These are phyloP conservation scores for Lotmaria passim DNA, from an alignment of 208 protist species.

Conservation along the genomic window DNA sequence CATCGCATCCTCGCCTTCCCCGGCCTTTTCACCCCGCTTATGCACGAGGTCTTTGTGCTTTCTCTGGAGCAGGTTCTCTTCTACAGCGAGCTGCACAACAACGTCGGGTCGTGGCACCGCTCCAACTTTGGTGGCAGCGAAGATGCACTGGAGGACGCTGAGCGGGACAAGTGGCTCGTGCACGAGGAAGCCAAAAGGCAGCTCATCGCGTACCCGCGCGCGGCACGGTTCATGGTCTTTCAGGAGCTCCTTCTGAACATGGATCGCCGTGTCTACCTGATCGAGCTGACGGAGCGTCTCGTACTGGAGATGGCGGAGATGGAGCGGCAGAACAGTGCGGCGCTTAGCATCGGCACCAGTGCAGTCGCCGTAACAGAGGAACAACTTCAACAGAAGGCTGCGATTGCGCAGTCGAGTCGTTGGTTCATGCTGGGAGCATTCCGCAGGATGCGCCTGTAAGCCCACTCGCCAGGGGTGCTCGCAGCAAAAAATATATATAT, in stretches of 20 bases:
- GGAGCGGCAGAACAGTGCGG: neutral
- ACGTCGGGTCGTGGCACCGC: slow-evolving; percentile 27
- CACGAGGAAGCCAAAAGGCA: neutral
- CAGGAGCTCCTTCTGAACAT: slow-evolving; percentile 21
- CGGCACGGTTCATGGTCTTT: slow-evolving; percentile 14
- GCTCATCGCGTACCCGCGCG: slow-evolving; percentile 8
- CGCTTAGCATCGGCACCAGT: neutral
- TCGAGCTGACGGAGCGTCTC: slow-evolving; percentile 16
- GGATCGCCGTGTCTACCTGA: slow-evolving; percentile 24
- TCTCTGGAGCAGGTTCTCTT: slow-evolving; percentile 12
- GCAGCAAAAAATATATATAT: neutral
- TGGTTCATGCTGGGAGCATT: neutral
- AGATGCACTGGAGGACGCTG: neutral
- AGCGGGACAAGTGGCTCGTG: neutral
- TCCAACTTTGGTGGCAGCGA: neutral
- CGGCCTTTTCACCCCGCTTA: neutral
- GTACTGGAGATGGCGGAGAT: slow-evolving; percentile 4
- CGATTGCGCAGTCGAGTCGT: neutral
- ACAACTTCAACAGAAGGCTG: neutral
- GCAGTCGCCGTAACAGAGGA: neutral
- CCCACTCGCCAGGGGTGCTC: neutral
- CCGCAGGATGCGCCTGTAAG: slow-evolving; percentile 3
- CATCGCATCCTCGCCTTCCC: neutral
- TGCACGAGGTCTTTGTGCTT: neutral
- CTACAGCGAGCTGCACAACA: slow-evolving; percentile 31